Percentiles rank a stretch among this genome's conserved stretches.
Evolutionary conservation across 768 basidiomycete genomes (phyloP).

Genomic region (Pleurotus ostreatus): DNA sequence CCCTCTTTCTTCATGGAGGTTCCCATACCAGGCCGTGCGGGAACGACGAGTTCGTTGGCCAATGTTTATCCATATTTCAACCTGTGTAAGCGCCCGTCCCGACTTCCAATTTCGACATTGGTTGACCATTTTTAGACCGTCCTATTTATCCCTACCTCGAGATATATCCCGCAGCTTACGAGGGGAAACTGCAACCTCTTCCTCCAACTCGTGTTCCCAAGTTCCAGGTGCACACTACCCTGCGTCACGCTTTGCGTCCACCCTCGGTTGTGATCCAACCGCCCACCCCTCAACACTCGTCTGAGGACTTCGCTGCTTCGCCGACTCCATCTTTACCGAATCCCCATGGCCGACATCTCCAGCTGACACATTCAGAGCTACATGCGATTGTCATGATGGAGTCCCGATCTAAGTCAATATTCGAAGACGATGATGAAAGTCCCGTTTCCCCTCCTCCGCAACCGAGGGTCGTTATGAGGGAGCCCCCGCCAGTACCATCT

Average conservation of each 20-base stretch:
- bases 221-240: neutral
- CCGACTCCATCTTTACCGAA: neutral
- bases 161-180: conserved; percentile 29
- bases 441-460: neutral
- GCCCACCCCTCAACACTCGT: neutral
- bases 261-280: conserved; percentile 4
- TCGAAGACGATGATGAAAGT: conserved; percentile 3
- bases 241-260: neutral
- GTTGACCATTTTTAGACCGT: conserved; percentile 11
- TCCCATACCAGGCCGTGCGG: neutral
- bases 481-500: neutral
- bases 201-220: conserved; percentile 8
- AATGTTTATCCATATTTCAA: conserved; percentile 13
- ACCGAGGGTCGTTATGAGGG: neutral
- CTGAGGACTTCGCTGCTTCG: neutral
- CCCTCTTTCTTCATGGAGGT: conserved; percentile 13
- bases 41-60: neutral
- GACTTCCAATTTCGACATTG: neutral
- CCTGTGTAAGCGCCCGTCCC: conserved; percentile 10
- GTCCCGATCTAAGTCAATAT: neutral
- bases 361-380: conserved; percentile 29
- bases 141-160: conserved; percentile 24
- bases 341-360: conserved; percentile 12
- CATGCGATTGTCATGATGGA: conserved; percentile 36
- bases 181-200: neutral